Evolutionary conservation across 352 stramenopile genomes (phyloP).

Genomic region (Peronosclerospora sorghi): DNA sequence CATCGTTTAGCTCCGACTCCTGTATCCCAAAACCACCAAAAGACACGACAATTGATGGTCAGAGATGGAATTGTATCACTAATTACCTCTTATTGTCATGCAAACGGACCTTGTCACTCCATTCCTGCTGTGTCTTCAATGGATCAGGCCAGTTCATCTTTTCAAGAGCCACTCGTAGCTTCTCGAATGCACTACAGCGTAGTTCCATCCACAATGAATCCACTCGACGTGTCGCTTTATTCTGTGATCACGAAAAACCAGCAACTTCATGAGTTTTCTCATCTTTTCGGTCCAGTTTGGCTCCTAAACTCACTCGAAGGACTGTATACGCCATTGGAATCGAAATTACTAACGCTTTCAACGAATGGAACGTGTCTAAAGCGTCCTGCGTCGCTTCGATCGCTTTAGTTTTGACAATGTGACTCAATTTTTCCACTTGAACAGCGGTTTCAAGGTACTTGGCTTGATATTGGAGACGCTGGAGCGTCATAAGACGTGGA

Average conservation of each 20-base stretch:
- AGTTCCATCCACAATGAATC: constrained; percentile 35
- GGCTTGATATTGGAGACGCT: constrained; percentile 27
- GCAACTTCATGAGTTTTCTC: background rate
- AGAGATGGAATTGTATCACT: background rate
- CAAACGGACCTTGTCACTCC: constrained; percentile 16
- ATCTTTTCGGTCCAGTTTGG: background rate
- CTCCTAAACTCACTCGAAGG: constrained; percentile 27
- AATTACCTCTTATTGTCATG: constrained; percentile 1
- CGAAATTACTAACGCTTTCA: constrained; percentile 25
- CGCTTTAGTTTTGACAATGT: constrained; percentile 25
- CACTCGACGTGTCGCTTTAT: constrained; percentile 31
- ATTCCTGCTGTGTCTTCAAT: constrained; percentile 18
- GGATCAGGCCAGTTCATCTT: constrained; percentile 38
- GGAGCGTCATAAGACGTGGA: constrained; percentile 20
- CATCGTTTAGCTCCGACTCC: constrained; percentile 16
- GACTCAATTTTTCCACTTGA: constrained; percentile 42
- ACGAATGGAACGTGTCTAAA: constrained; percentile 30
- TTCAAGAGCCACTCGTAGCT: constrained; percentile 34
- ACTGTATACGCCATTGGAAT: constrained; percentile 33
- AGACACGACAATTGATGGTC: background rate
- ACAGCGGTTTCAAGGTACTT: constrained; percentile 36
- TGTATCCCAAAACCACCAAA: constrained; percentile 3
- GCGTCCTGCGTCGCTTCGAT: constrained; percentile 30
- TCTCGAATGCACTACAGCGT: constrained; percentile 39
- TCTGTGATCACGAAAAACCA: constrained; percentile 13